A percentile compares a stretch with the other conserved stretches of the same genome.
These are phyloP conservation scores for Eucalyptus viminalis DNA, from an alignment of 345 rosid species.

Conservation along the genomic window DNA sequence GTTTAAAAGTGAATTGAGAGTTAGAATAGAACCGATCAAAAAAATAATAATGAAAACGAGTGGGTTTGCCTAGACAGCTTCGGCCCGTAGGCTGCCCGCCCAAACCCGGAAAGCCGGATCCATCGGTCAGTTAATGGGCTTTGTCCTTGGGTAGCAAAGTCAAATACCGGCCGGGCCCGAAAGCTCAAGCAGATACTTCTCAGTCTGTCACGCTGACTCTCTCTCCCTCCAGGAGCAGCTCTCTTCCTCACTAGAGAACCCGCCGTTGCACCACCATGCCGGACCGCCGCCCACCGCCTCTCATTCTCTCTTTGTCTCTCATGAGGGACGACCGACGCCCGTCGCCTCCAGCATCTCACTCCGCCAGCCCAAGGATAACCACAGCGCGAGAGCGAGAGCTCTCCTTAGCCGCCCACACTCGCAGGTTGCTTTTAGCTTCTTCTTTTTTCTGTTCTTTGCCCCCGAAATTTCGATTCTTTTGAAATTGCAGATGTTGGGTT, in stretches of 20 bases:
- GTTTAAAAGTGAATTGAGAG: no score
- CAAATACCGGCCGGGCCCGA: background rate
- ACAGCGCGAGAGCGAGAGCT: background rate
- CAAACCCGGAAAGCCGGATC: background rate
- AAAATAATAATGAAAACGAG: background rate
- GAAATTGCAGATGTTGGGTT: background rate
- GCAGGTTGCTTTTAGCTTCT: background rate
- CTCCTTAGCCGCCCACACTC: background rate
- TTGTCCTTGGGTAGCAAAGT: background rate
- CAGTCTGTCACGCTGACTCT: background rate
- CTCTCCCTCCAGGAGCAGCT: no score
- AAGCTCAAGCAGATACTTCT: background rate
- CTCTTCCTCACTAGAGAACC: no score
- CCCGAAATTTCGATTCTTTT: background rate
- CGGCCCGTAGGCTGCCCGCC: background rate
- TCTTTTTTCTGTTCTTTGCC: background rate
- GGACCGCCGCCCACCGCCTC: no score
- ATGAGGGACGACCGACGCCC: no score
- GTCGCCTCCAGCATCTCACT: no score
- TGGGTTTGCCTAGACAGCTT: background rate
- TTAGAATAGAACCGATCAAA: accelerated
- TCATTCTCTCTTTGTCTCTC: no score
- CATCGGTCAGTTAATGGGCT: background rate
- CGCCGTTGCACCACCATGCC: no score
- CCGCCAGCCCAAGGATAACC: background rate